Evolutionary conservation across 352 stramenopile genomes (phyloP).

Genomic region (Halophytophthora batemanensis): DNA sequence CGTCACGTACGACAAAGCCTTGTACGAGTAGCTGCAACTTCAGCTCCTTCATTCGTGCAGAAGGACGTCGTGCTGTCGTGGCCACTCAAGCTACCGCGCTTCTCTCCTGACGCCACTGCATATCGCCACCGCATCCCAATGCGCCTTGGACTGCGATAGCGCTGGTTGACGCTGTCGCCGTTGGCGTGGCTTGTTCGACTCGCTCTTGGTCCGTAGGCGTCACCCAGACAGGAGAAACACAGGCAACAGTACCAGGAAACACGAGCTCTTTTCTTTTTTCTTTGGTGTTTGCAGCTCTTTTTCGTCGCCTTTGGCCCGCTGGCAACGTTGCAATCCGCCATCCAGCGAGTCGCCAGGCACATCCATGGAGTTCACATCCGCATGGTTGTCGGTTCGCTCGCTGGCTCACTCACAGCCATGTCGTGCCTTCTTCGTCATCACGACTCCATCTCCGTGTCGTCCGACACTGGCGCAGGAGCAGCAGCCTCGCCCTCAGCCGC

Average conservation of each 20-base stretch:
- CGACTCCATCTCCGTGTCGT: conserved; percentile 31
- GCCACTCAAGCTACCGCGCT: no score
- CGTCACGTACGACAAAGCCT: conserved; percentile 71
- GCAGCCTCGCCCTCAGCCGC: conserved; percentile 19
- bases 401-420: conserved; percentile 16
- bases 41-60: background rate
- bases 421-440: conserved; percentile 13
- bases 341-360: conserved; percentile 13
- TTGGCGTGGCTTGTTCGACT: conserved; percentile 7
- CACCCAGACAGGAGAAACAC: conserved; percentile 32
- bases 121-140: no score
- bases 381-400: conserved; percentile 13
- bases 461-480: background rate
- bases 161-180: background rate
- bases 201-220: conserved; percentile 15
- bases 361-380: conserved; percentile 25
- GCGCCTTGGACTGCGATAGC: background rate
- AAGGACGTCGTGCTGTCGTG: background rate
- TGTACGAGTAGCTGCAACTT: conserved; percentile 60
- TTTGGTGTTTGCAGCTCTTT: conserved; percentile 34
- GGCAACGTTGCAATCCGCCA: conserved; percentile 13
- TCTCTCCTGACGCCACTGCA: no score
- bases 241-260: conserved; percentile 30
- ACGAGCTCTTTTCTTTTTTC: conserved; percentile 44
- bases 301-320: conserved; percentile 10